Conservation (phyloP, 768 basidiomycete genomes). For the Psilocybe azurescens region DNA sequence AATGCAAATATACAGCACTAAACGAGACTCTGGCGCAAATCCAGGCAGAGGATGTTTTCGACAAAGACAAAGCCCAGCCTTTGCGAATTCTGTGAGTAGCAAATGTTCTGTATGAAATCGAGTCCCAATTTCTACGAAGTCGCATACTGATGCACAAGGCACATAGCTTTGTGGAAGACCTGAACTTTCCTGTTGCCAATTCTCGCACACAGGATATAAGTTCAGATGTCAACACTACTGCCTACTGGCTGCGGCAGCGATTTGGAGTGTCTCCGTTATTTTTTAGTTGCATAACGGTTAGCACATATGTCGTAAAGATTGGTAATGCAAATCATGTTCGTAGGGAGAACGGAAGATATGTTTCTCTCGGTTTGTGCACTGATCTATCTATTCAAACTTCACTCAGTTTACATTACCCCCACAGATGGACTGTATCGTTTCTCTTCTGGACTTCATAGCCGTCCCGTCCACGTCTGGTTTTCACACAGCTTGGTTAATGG, state of each 20-base stretch:
- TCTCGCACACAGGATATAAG: not conserved
- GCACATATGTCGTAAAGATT: not conserved
- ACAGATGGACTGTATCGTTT: slow-evolving; percentile 10
- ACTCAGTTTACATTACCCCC: no score
- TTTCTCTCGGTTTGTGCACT: not conserved
- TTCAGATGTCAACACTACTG: not conserved
- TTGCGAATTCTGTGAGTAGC: slow-evolving; percentile 10
- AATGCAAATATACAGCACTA: not conserved
- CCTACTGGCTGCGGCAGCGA: slow-evolving; percentile 8
- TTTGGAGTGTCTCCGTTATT: slow-evolving; percentile 12
- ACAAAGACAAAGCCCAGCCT: not conserved
- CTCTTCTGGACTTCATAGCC: not conserved
- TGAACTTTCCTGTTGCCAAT: slow-evolving; percentile 1
- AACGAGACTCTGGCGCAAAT: not conserved
- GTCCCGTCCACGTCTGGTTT: slow-evolving; percentile 9
- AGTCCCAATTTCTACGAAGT: no score
- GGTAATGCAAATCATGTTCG: slow-evolving; percentile 4
- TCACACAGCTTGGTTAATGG: not conserved
- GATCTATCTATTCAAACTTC: not conserved
- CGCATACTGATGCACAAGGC: no score
- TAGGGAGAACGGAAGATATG: not conserved
- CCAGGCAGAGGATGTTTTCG: not conserved
- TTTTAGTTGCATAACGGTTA: not conserved
- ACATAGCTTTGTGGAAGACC: slow-evolving; percentile 9
- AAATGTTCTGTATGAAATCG: not conserved